Evolutionary conservation across 768 basidiomycete species (phyloP).

Genomic region (Lyophyllum decastes): DNA sequence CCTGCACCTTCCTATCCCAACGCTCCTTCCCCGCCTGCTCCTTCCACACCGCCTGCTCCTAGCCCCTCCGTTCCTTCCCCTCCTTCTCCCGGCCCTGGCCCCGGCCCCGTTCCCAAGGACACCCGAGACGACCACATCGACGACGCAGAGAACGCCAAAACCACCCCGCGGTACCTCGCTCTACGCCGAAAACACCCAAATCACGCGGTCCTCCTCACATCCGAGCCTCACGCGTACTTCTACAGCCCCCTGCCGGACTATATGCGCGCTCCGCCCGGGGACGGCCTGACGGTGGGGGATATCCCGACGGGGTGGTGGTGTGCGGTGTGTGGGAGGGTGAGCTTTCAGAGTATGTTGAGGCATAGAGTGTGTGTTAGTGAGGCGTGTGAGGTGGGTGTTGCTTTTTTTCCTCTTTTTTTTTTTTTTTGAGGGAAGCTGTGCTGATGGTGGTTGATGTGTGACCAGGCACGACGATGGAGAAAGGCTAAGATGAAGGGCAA

Average conservation of each 20-base stretch:
- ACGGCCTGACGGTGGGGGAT: constrained; percentile 28
- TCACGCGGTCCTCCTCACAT: background rate
- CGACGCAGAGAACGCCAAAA: background rate
- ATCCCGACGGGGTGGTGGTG: constrained; percentile 55
- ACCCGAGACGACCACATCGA: no score
- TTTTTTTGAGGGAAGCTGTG: background rate
- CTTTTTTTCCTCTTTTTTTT: background rate
- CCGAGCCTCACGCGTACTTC: constrained; percentile 3
- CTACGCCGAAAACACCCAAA: constrained; percentile 22
- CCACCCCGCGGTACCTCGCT: constrained; percentile 25
- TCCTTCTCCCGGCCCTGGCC: no score
- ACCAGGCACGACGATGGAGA: background rate
- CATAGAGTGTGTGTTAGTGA: constrained; percentile 46
- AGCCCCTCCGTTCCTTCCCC: no score
- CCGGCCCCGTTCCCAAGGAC: no score
- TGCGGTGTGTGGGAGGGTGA: constrained; percentile 46
- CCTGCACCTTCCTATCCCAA: constrained; percentile 1
- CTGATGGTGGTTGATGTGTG: background rate
- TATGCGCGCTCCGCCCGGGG: constrained; percentile 29
- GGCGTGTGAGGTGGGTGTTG: constrained; percentile 37
- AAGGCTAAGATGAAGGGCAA: background rate
- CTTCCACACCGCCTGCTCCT: no score
- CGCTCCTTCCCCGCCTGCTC: background rate
- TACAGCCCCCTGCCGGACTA: constrained; percentile 18
- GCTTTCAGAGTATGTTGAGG: constrained; percentile 45